Conservation (phyloP, 2,329 filamentous ascomycete species). For the Colletotrichum sublineola region DNA sequence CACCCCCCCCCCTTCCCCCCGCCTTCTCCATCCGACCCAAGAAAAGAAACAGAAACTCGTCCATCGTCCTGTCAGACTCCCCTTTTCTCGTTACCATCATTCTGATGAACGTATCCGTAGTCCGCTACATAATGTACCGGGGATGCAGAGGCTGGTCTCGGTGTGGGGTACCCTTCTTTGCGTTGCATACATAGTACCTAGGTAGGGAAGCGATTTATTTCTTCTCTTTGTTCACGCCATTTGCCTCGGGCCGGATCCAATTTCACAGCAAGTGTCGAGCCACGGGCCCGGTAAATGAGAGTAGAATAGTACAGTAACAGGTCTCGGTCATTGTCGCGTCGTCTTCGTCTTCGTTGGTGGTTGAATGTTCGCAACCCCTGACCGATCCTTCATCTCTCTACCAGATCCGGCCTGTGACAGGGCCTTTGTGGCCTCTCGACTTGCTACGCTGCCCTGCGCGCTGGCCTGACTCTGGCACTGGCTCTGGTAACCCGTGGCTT, state of each 20-base stretch:
- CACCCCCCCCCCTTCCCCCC: neutral
- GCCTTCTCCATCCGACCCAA: slow-evolving; percentile 23
- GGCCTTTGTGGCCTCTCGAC: slow-evolving; percentile 14
- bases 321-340: neutral
- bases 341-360: slow-evolving; percentile 2
- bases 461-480: slow-evolving; percentile 3
- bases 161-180: slow-evolving; percentile 15
- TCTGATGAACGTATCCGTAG: neutral
- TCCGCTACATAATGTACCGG: neutral
- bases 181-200: neutral
- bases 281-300: slow-evolving; percentile 29
- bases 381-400: slow-evolving; percentile 34
- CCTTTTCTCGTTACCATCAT: slow-evolving; percentile 10
- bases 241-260: slow-evolving; percentile 24
- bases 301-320: neutral
- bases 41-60: slow-evolving; percentile 28
- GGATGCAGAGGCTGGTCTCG: slow-evolving; percentile 1
- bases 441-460: slow-evolving; percentile 20
- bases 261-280: slow-evolving; percentile 18
- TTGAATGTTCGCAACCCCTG: slow-evolving; percentile 14
- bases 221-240: slow-evolving; percentile 18
- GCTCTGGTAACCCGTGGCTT: neutral
- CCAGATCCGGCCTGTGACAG: slow-evolving; percentile 33
- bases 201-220: neutral
- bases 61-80: slow-evolving; percentile 7